A percentile compares a stretch with the other conserved stretches of the same genome.
Conservation (phyloP, 768 basidiomycete species). For the Sarcomyxa edulis region DNA sequence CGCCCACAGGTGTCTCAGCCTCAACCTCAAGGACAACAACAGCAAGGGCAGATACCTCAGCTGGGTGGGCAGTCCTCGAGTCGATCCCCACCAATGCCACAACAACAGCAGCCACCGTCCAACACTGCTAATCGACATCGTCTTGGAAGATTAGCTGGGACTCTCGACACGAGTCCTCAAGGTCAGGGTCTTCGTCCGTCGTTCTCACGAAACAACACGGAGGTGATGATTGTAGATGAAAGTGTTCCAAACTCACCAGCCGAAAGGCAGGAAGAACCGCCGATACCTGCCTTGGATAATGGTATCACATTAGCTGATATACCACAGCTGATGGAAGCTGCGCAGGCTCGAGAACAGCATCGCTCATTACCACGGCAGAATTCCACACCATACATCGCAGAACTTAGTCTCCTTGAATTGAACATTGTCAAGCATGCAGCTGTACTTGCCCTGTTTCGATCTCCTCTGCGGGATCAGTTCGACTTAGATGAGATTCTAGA, state of each 20-base stretch:
- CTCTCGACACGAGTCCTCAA: constrained; percentile 29
- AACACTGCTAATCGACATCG: constrained; percentile 22
- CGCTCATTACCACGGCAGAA: constrained; percentile 76
- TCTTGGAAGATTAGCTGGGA: constrained; percentile 34
- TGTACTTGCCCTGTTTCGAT: constrained; percentile 72
- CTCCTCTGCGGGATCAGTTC: constrained; percentile 73
- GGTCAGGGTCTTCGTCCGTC: constrained; percentile 59
- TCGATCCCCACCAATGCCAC: constrained; percentile 18
- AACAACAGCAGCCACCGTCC: constrained; percentile 22
- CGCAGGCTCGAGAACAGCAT: constrained; percentile 84
- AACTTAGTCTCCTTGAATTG: constrained; percentile 78
- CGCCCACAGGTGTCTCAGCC: constrained; percentile 20
- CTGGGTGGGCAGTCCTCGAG: constrained; percentile 20
- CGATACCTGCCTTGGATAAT: constrained; percentile 49
- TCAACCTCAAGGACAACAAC: constrained; percentile 24
- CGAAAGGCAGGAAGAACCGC: constrained; percentile 34
- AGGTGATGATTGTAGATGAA: constrained; percentile 87
- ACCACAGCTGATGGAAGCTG: constrained; percentile 87
- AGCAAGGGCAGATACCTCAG: constrained; percentile 31
- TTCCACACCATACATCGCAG: constrained; percentile 79
- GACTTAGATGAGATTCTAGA: constrained; percentile 93
- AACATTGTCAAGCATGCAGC: constrained; percentile 92
- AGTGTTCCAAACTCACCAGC: constrained; percentile 69
- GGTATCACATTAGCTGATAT: constrained; percentile 93
- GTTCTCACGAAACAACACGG: constrained; percentile 75